Conservation (phyloP, 257 asterid species). For the Nicotiana knightiana region DNA sequence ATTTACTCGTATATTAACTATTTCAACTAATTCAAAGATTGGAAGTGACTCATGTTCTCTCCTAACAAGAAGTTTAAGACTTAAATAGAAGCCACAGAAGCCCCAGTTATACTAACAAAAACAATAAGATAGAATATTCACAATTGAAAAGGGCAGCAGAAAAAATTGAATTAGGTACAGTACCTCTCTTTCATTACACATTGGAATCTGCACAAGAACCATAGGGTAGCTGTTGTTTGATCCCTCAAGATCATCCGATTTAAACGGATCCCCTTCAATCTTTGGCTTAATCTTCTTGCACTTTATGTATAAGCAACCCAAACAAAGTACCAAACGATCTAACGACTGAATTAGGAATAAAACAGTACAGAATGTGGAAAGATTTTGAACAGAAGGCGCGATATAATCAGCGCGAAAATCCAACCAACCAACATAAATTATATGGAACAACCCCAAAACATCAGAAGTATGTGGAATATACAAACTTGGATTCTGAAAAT, state of each 20-base stretch:
- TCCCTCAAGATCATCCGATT: slow-evolving; percentile 33
- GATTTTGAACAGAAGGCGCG: slow-evolving; percentile 41
- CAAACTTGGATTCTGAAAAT: slow-evolving; percentile 30
- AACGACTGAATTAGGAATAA: slow-evolving; percentile 50
- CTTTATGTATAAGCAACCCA: slow-evolving; percentile 58
- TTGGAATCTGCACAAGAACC: slow-evolving; percentile 80
- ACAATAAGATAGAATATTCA: not conserved
- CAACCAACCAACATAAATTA: slow-evolving; percentile 48
- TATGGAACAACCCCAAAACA: slow-evolving; percentile 32
- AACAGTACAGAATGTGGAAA: slow-evolving; percentile 45
- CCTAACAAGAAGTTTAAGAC: not conserved
- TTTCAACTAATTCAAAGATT: not conserved
- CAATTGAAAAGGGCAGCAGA: not conserved
- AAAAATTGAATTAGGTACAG: not conserved
- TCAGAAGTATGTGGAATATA: slow-evolving; percentile 32
- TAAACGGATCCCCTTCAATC: slow-evolving; percentile 31
- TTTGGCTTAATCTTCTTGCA: slow-evolving; percentile 48
- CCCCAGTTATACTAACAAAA: not conserved
- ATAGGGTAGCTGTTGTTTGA: slow-evolving; percentile 32
- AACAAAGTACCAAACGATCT: slow-evolving; percentile 51
- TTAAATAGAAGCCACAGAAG: not conserved
- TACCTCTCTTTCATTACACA: slow-evolving; percentile 77
- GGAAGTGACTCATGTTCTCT: not conserved
- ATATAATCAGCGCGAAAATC: slow-evolving; percentile 34
- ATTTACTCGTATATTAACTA: not conserved